Evolutionary conservation across 2,329 filamentous ascomycete genomes (phyloP), one percentile per base, ranked within the genome.

Genomic region (Lasiodiplodia citricola): DNA sequence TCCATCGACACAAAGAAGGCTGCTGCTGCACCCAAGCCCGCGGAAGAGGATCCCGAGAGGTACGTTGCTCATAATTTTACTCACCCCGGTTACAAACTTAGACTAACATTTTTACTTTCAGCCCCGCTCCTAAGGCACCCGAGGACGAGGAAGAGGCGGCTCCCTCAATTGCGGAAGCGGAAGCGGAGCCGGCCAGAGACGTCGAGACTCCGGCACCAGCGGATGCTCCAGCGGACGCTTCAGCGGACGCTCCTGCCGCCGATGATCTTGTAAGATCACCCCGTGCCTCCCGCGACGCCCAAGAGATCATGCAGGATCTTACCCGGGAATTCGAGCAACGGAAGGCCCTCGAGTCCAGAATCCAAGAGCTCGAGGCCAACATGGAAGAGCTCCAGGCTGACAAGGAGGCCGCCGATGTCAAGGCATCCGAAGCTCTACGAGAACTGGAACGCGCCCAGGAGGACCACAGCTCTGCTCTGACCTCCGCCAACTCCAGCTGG

Each of bases 321-420:
- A 65, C 67, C 25, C 51, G 47, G 18, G 67, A 68, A 52, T 68
- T 68, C 35, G 67, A 68, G 11, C 67, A 68, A 25, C 50, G 67
- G 31, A 68, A 68, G 58, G 67, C 67, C 41, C 58, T 68, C 14
- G 67, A 68, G 58, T 37, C 67, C 3, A 68, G 57, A 41, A 68
- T 64, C 31, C 67, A 65, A 51, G 58, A 68, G 31, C 58, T 68
- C 16, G 51, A 68, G 23, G 51, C 67, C 16, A 57, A 38, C 10
- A 65, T 68, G 23, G 67, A 68, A 37, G 67, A 68, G 51, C 58
- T 68, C 10, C 67, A 65, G 41, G 67, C 67, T 38, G 67, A 68
- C 60, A 68, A 68, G 60, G 52, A 56, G 25, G 54, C 58, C 11
- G 54, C 67, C 16, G 67, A 68, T 23, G 23, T 31, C 5, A 68